These are phyloP conservation scores for Colletotrichum horii DNA, from an alignment of 2,329 filamentous ascomycete genomes.

Conservation along the genomic window DNA sequence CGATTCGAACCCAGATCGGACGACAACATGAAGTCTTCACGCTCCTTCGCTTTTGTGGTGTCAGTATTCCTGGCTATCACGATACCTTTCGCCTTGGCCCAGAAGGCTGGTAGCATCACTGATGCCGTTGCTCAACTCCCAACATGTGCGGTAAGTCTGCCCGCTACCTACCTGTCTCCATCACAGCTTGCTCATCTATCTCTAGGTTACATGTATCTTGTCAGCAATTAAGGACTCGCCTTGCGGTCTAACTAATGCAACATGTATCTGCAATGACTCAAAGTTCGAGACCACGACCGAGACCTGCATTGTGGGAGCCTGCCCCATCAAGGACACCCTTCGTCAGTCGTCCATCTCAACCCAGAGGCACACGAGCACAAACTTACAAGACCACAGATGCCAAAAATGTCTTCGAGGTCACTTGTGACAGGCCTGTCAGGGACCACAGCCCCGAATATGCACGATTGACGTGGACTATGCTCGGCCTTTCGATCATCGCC, in stretches of 20 bases:
- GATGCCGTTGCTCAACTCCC: slow-evolving; percentile 27
- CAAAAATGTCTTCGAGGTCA: slow-evolving; percentile 4
- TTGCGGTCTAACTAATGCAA: background rate
- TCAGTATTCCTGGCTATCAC: background rate
- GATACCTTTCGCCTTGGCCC: background rate
- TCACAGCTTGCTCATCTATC: background rate
- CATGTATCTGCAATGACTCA: slow-evolving; percentile 8
- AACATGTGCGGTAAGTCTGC: slow-evolving; percentile 32
- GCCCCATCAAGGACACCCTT: slow-evolving; percentile 7
- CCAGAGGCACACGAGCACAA: background rate
- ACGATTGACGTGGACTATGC: background rate
- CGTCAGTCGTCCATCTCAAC: background rate
- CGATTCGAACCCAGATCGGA: background rate
- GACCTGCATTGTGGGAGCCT: slow-evolving; percentile 2
- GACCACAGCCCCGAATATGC: slow-evolving; percentile 4
- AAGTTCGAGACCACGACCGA: slow-evolving; percentile 1
- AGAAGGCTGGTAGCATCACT: background rate
- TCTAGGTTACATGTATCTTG: slow-evolving; percentile 1
- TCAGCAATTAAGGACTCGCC: background rate
- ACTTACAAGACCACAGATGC: background rate
- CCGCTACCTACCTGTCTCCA: background rate
- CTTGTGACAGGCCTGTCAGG: slow-evolving; percentile 5
- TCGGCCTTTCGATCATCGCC: slow-evolving; percentile 26
- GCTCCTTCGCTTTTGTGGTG: background rate
- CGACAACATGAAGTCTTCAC: slow-evolving; percentile 1